These are phyloP conservation scores for Apophysomyces elegans DNA, from an alignment of 371 early-diverging fungal species.

Conservation along the genomic window DNA sequence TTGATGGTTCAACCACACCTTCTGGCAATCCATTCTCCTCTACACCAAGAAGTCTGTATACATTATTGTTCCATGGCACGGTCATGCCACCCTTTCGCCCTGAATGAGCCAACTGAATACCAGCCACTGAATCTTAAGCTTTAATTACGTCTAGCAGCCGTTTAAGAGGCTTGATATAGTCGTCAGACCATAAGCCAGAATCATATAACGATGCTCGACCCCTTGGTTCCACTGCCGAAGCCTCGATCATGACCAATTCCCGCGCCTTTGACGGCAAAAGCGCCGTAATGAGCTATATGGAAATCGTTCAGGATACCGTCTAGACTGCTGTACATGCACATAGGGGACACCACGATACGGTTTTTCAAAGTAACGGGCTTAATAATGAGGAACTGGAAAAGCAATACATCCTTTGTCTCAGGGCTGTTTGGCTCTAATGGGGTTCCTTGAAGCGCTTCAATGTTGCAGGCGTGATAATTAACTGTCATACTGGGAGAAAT, in stretches of 20 bases:
- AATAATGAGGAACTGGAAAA: slow-evolving; percentile 71
- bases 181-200: slow-evolving; percentile 76
- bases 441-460: background rate
- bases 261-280: slow-evolving; percentile 71
- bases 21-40: slow-evolving; percentile 76
- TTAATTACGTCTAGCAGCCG: slow-evolving; percentile 67
- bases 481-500: background rate
- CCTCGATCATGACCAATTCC: slow-evolving; percentile 76
- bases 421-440: background rate
- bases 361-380: slow-evolving; percentile 69
- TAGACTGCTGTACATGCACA: slow-evolving; percentile 59
- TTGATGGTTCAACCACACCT: slow-evolving; percentile 74
- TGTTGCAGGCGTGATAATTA: background rate
- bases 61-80: slow-evolving; percentile 33
- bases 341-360: slow-evolving; percentile 79
- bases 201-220: slow-evolving; percentile 79
- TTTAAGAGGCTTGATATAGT: slow-evolving; percentile 62
- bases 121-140: slow-evolving; percentile 58
- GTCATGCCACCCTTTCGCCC: slow-evolving; percentile 75
- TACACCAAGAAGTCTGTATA: slow-evolving; percentile 33
- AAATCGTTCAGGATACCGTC: slow-evolving; percentile 20
- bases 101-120: slow-evolving; percentile 79
- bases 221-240: slow-evolving; percentile 70
- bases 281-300: slow-evolving; percentile 69
- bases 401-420: slow-evolving; percentile 13